These are phyloP conservation scores for Colletotrichum cordylinicola DNA, from an alignment of 2,329 filamentous ascomycete species.

Conservation along the genomic window DNA sequence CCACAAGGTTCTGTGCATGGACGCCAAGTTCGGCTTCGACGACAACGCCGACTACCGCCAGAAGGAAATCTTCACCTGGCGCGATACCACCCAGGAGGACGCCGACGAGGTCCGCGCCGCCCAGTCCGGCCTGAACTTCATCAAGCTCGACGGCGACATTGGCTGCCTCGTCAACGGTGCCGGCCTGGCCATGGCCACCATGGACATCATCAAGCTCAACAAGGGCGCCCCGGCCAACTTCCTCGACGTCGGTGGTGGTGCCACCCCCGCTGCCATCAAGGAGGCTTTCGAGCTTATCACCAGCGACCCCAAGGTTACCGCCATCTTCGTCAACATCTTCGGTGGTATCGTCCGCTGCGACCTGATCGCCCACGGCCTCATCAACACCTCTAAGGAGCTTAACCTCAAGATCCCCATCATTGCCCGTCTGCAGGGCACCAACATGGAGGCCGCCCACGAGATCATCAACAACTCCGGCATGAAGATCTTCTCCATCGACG, in stretches of 20 bases:
- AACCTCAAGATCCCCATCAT: conserved; percentile 97
- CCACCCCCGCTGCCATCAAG: conserved; percentile 94
- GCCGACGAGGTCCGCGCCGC: conserved; percentile 94
- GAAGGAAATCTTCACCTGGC: conserved; percentile 93
- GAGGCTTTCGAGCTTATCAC: conserved; percentile 99
- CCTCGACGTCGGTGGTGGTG: conserved; percentile 97
- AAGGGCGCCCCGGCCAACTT: conserved; percentile 97
- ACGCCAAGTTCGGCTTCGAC: conserved; percentile 98
- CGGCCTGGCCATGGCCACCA: conserved; percentile 99
- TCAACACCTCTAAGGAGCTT: conserved; percentile 92
- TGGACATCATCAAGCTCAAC: conserved; percentile 99
- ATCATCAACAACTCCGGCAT: conserved; percentile 95
- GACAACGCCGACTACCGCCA: conserved; percentile 99
- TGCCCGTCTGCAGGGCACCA: conserved; percentile 96
- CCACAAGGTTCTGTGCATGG: conserved; percentile 98
- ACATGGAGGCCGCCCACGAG: conserved; percentile 94
- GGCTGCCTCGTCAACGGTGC: conserved; percentile 99
- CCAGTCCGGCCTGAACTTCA: conserved; percentile 96
- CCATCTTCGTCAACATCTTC: conserved; percentile 99
- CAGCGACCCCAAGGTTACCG: conserved; percentile 95
- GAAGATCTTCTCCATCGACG: conserved; percentile 99
- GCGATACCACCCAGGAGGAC: conserved; percentile 95
- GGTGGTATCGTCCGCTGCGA: conserved; percentile 98
- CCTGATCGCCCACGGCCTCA: conserved; percentile 93
- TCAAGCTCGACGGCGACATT: conserved; percentile 99